Conservation (phyloP, 495 filamentous ascomycete genomes). For the Monascus purpureus region DNA sequence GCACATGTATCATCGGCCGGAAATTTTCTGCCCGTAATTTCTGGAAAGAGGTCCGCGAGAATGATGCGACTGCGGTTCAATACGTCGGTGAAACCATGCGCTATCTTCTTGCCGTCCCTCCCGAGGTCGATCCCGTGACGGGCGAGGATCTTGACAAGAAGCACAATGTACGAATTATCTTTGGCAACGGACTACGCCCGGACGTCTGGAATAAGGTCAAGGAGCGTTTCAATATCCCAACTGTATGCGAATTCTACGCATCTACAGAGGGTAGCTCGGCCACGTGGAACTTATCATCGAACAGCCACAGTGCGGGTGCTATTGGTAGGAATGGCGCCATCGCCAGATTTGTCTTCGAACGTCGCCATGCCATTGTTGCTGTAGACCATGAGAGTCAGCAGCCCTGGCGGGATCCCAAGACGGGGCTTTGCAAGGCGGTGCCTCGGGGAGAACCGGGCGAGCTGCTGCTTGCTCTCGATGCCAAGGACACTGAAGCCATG, state of each 20-base stretch:
- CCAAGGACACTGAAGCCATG: constrained; percentile 42
- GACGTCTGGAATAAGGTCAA: constrained; percentile 88
- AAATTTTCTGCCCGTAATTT: constrained; percentile 75
- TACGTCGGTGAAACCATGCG: constrained; percentile 94
- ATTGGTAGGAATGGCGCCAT: constrained; percentile 66
- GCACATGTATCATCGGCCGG: constrained; percentile 57
- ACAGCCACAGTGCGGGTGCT: constrained; percentile 63
- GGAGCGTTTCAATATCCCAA: constrained; percentile 68
- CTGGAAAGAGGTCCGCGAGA: constrained; percentile 63
- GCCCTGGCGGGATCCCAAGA: constrained; percentile 56
- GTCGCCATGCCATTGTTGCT: constrained; percentile 43
- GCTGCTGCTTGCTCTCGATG: constrained; percentile 59
- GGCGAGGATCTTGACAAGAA: constrained; percentile 64
- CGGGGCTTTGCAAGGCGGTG: constrained; percentile 54
- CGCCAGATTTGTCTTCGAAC: constrained; percentile 37
- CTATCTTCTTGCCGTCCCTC: constrained; percentile 67
- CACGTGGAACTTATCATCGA: constrained; percentile 62
- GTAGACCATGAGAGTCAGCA: constrained; percentile 59
- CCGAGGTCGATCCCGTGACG: constrained; percentile 45
- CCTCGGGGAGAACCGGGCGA: constrained; percentile 60
- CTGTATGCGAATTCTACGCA: constrained; percentile 80
- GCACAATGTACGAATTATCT: constrained; percentile 65
- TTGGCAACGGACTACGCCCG: constrained; percentile 84
- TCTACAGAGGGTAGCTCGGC: constrained; percentile 68
- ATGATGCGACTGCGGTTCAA: constrained; percentile 69